Base-by-base conservation (phyloP, 805 yeast species). In the Lachancea waltii region DNA sequence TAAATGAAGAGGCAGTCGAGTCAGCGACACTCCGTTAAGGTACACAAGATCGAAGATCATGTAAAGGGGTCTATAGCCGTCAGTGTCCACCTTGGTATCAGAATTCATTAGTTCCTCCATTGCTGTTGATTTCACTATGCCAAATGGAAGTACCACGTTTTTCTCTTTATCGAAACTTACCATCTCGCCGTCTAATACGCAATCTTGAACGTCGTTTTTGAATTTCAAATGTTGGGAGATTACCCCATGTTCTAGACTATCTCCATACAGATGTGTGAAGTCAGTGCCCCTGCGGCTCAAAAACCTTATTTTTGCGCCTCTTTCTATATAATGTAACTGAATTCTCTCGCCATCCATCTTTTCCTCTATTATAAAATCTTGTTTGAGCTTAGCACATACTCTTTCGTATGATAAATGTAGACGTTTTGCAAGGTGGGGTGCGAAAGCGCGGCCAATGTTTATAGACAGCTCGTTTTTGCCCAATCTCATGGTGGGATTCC, bases 321-420 rank as follows among this genome's bases (percentile, higher is more conserved):
- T 54, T 7, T 74, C 62, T 30, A 65, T 57, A 63, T 77, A 75
- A 56, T 90, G 98, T 32, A 87, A 47, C 38, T 85, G 79, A 49
- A 85, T 77, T 47, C 98, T 64, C 58, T 90, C 97, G 3, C 97
- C 98, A 59, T 90, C 97, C 63, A 87, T 72, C 55, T 90, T 90
- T 56, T 90, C 97, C 53, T 90, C 97, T 7, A 90, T 75, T 36
- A 69, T 71, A 50, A 86, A 85, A 18, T 68, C 64, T 44, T 58
- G 18, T 32, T 57, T 16, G 53, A 83, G 64, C 17, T 58, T 63
- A 6, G 58, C 50, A n/a, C 78, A 73, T 15, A 82, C 58, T 3
- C 67, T 63, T 2, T 67, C 69, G 52, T 80, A 77, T 11, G 72
- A 63, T 3, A 65, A 60, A 21, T 65, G 64, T 1, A 78, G 64